phyloP scores from a whole-genome alignment of 2,329 filamentous ascomycete species.

The Penicillium sp. region DNA sequence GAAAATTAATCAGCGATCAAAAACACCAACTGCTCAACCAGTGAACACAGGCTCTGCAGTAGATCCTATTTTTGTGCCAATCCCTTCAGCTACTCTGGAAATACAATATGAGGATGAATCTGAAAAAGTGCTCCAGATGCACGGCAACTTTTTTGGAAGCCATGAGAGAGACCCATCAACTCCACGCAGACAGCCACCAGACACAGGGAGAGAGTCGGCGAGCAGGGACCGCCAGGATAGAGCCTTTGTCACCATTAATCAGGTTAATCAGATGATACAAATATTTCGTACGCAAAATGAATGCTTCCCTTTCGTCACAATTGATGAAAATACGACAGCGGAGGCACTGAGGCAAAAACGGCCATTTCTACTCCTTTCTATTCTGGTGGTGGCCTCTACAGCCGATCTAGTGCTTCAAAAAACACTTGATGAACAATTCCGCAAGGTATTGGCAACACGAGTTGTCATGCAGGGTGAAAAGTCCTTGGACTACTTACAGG shows the following conservation, averaged over 20 bases:
- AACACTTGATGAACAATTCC: constrained; percentile 9
- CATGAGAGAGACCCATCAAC: not conserved
- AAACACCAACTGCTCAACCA: not conserved
- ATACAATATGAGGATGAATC: constrained; percentile 7
- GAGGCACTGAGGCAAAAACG: not conserved
- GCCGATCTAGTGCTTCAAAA: not conserved
- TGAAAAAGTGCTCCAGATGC: constrained; percentile 5
- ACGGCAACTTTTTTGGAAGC: constrained; percentile 1
- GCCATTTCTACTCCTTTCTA: constrained; percentile 6
- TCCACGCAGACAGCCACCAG: not conserved
- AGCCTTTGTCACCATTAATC: not conserved
- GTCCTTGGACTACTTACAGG: constrained; percentile 11
- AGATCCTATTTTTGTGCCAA: not conserved
- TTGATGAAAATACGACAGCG: constrained; percentile 1
- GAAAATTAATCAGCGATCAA: not conserved
- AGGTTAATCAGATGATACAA: constrained; percentile 6
- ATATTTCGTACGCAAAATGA: not conserved
- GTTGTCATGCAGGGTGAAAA: constrained; percentile 13
- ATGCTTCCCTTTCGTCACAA: constrained; percentile 9
- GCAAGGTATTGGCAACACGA: constrained; percentile 6
- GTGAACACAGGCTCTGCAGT: not conserved
- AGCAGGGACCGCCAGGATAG: not conserved
- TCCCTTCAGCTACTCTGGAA: not conserved
- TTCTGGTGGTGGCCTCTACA: not conserved
- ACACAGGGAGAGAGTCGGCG: not conserved